These are phyloP conservation scores for Chlorella sp. DNA, from an alignment of 139 green algal genomes.

Conservation along the genomic window DNA sequence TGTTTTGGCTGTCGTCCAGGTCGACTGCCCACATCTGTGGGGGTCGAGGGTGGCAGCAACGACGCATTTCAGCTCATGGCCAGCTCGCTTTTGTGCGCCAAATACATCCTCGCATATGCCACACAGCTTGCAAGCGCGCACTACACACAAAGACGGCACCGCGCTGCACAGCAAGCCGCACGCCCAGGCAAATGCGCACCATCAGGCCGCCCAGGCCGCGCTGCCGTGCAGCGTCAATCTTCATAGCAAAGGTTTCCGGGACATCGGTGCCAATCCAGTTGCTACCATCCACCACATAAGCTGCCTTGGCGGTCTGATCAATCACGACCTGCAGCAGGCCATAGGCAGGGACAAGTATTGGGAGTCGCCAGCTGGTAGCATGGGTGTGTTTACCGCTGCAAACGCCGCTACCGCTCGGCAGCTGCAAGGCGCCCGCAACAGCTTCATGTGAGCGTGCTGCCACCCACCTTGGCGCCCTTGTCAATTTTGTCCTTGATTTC, in stretches of 20 bases:
- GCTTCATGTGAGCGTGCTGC: no score
- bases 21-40: constrained; percentile 18
- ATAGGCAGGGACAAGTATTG: background rate
- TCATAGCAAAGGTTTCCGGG: constrained; percentile 29
- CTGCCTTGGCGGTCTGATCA: constrained; percentile 12
- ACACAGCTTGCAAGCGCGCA: no score
- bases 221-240: constrained; percentile 22
- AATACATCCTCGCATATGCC: no score
- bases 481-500: constrained; percentile 8
- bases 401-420: no score
- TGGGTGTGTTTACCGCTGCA: background rate
- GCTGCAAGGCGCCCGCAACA: no score
- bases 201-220: constrained; percentile 33
- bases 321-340: constrained; percentile 15
- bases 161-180: background rate
- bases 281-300: constrained; percentile 22
- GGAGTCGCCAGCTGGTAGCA: background rate
- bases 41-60: background rate
- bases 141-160: background rate
- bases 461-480: constrained; percentile 5
- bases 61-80: no score
- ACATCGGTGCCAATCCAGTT: constrained; percentile 26
- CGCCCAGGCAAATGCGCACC: background rate
- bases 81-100: no score
- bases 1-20: constrained; percentile 15